A percentile compares a stretch with the other conserved stretches of the same genome.
These are phyloP conservation scores for Rubroshorea leprosula DNA, from an alignment of 345 rosid genomes.

Conservation along the genomic window DNA sequence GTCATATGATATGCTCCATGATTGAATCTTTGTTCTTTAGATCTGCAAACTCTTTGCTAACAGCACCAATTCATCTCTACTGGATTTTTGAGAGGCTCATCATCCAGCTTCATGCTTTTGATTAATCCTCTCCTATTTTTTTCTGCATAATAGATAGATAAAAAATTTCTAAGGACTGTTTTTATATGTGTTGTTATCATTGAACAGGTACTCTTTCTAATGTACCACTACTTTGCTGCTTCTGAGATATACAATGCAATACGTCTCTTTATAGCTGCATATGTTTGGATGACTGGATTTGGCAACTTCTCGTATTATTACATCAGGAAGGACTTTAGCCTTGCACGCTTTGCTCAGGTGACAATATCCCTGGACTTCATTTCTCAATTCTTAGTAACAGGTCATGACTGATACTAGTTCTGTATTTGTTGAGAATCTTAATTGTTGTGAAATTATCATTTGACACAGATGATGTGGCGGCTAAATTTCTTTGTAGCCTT, in stretches of 20 bases:
- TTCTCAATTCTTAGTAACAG: conserved; percentile 5
- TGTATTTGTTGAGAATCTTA: conserved; percentile 6
- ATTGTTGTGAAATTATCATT: conserved; percentile 17
- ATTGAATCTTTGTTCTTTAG: conserved; percentile 3
- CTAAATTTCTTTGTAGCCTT: conserved; percentile 89
- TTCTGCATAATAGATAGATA: not conserved
- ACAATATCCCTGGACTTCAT: conserved; percentile 10
- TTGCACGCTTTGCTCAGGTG: conserved; percentile 92
- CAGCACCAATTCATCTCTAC: too few relatives aligned
- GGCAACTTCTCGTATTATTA: conserved; percentile 97
- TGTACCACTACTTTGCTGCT: conserved; percentile 99
- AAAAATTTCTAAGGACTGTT: conserved; percentile 1
- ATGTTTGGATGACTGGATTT: conserved; percentile 99
- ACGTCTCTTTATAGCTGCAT: conserved; percentile 92
- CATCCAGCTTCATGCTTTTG: not conserved
- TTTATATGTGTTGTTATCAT: not conserved
- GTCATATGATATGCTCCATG: not conserved
- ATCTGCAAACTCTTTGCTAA: not conserved
- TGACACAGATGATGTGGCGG: conserved; percentile 99
- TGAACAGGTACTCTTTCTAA: conserved; percentile 82
- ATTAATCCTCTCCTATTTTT: not conserved
- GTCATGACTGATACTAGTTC: not conserved
- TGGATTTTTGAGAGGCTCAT: conserved; percentile 7
- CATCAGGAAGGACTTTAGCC: conserved; percentile 87
- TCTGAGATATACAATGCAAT: conserved; percentile 88